phyloP scores from a whole-genome alignment of 2,329 filamentous ascomycete genomes.

The Curvularia hawaiiensis region DNA sequence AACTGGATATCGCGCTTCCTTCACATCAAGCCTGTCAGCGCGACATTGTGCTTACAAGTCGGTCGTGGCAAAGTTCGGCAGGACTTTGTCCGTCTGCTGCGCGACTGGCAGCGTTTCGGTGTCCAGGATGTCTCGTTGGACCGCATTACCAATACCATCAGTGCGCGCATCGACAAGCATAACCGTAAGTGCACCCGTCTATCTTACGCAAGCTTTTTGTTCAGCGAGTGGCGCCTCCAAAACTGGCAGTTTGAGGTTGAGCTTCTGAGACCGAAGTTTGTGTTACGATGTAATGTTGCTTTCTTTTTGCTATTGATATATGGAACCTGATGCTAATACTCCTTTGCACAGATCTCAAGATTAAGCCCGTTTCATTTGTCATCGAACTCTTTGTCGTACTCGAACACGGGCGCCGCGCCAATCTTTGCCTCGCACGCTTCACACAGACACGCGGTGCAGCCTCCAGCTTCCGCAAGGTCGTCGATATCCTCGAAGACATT shows the following conservation, averaged over 20 bases:
- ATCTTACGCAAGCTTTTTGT: slow-evolving; percentile 16
- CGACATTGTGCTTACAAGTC: slow-evolving; percentile 75
- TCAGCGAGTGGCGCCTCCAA: slow-evolving; percentile 23
- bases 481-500: slow-evolving; percentile 74
- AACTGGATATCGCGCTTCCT: slow-evolving; percentile 92
- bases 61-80: slow-evolving; percentile 75
- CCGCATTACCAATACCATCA: slow-evolving; percentile 78
- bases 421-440: slow-evolving; percentile 81
- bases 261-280: slow-evolving; percentile 17
- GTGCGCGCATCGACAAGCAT: slow-evolving; percentile 73
- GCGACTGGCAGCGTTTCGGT: slow-evolving; percentile 82
- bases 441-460: slow-evolving; percentile 92
- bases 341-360: slow-evolving; percentile 66
- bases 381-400: slow-evolving; percentile 88
- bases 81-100: slow-evolving; percentile 75
- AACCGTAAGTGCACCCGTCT: slow-evolving; percentile 70
- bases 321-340: slow-evolving; percentile 15
- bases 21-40: slow-evolving; percentile 81
- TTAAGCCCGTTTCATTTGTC: slow-evolving; percentile 88
- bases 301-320: not conserved
- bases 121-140: slow-evolving; percentile 79
- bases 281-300: slow-evolving; percentile 28
- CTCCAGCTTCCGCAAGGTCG: slow-evolving; percentile 83
- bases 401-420: slow-evolving; percentile 78
- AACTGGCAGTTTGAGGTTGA: slow-evolving; percentile 26